Conservation (phyloP, 495 filamentous ascomycete genomes). For the Hamigera avellanea region DNA sequence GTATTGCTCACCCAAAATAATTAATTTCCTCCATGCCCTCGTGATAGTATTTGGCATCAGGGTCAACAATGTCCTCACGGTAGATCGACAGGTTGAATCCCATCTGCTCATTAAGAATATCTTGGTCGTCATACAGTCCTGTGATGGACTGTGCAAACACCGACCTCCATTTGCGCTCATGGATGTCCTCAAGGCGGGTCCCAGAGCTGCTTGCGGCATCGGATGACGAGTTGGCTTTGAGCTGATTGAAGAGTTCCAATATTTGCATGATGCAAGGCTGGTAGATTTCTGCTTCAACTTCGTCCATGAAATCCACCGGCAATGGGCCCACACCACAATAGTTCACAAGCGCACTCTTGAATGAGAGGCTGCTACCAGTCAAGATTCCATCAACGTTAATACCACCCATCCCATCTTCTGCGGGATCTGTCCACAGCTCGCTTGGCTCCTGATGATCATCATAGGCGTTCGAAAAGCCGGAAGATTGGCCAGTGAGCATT, state of each 20-base stretch:
- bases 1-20: conserved; percentile 24
- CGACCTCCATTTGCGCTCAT: conserved; percentile 20
- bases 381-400: conserved; percentile 23
- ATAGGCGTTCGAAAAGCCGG: conserved; percentile 12
- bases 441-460: conserved; percentile 3
- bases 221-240: conserved; percentile 8
- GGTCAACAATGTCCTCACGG: conserved; percentile 16
- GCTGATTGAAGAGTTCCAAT: conserved; percentile 23
- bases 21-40: conserved; percentile 20
- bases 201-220: background rate
- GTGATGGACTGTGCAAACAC: conserved; percentile 29
- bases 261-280: conserved; percentile 32
- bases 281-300: conserved; percentile 23
- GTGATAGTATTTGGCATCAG: conserved; percentile 17
- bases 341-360: conserved; percentile 26
- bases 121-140: conserved; percentile 24
- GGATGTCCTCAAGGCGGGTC: conserved; percentile 1
- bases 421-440: conserved; percentile 4
- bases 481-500: conserved; percentile 22
- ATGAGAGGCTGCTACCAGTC: conserved; percentile 26
- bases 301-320: conserved; percentile 27
- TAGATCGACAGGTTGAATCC: conserved; percentile 21
- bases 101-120: conserved; percentile 19
- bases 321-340: conserved; percentile 29
- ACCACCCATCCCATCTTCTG: conserved; percentile 14